Evolutionary conservation across 1,139 yeast genomes (phyloP).

Genomic region (Geotrichum cucujoidarum): DNA sequence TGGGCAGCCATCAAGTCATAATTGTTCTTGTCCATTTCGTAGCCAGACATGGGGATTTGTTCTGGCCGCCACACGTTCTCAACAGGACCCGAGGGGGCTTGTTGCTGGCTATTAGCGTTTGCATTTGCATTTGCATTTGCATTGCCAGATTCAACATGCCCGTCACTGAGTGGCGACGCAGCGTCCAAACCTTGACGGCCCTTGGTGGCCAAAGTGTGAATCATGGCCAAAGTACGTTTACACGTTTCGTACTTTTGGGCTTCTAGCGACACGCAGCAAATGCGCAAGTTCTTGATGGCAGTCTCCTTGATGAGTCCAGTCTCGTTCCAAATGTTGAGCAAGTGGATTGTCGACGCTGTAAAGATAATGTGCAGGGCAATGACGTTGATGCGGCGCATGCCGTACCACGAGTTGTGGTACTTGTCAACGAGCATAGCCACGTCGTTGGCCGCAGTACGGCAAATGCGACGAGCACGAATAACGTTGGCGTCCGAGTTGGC

Average conservation of each 20-base stretch:
- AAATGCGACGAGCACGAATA: slow-evolving; percentile 6
- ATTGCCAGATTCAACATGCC: too few relatives aligned
- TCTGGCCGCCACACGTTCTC: neutral
- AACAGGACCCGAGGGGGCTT: too few relatives aligned
- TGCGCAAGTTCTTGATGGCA: slow-evolving; percentile 16
- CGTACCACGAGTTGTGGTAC: slow-evolving; percentile 21
- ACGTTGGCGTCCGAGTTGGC: neutral
- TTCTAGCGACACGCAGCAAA: slow-evolving; percentile 17
- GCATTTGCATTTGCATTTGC: too few relatives aligned
- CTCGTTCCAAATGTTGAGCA: slow-evolving; percentile 18
- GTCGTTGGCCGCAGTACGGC: slow-evolving; percentile 18
- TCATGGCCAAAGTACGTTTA: slow-evolving; percentile 13
- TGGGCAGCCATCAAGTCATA: neutral
- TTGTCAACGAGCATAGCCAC: slow-evolving; percentile 17
- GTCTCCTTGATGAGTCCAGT: slow-evolving; percentile 12
- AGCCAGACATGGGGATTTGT: neutral
- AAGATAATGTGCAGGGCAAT: slow-evolving; percentile 27
- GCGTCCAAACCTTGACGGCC: neutral
- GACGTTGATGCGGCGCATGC: slow-evolving; percentile 25
- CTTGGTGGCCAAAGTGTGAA: slow-evolving; percentile 2
- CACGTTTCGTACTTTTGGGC: slow-evolving; percentile 15
- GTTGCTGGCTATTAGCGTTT: too few relatives aligned
- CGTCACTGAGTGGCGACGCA: neutral
- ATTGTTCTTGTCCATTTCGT: neutral
- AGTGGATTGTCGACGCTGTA: slow-evolving; percentile 27